Conservation (phyloP, 202 grass and related monocot genomes). For the Musa balbisiana region DNA sequence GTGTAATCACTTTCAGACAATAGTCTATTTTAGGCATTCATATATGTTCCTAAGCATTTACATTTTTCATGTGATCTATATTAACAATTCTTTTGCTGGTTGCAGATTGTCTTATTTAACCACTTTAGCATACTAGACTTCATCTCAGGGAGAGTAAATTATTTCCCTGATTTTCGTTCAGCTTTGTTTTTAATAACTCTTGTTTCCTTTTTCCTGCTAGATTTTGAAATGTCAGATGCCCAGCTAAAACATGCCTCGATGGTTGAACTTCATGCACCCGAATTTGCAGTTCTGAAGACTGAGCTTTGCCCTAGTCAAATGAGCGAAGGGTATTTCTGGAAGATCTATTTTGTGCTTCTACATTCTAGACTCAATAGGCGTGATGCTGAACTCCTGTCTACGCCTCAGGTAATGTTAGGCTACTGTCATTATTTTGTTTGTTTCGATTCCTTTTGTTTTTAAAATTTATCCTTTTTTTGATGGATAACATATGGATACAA, state of each 20-base stretch:
- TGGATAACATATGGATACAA: neutral
- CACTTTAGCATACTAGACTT: neutral
- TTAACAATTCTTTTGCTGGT: neutral
- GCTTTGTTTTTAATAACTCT: neutral
- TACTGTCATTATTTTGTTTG: neutral
- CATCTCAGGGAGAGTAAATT: neutral
- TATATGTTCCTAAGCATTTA: neutral
- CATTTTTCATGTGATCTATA: neutral
- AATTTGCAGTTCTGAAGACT: slow-evolving; percentile 35
- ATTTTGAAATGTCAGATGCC: slow-evolving; percentile 58
- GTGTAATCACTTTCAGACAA: neutral
- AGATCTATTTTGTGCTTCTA: slow-evolving; percentile 76
- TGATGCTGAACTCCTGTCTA: slow-evolving; percentile 60
- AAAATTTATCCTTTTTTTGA: neutral
- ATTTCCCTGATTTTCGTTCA: neutral
- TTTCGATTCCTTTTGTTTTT: neutral
- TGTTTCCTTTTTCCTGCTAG: slow-evolving; percentile 12
- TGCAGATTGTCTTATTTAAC: neutral
- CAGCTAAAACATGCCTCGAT: slow-evolving; percentile 47
- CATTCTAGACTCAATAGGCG: slow-evolving; percentile 49
- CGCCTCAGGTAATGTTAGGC: slow-evolving; percentile 34
- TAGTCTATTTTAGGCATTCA: no score
- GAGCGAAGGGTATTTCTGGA: slow-evolving; percentile 72
- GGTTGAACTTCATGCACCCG: slow-evolving; percentile 40
- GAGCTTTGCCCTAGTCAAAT: slow-evolving; percentile 61